Evolutionary conservation across 371 early-diverging fungal species (phyloP).

Genomic region (Lichtheimia hyalospora): DNA sequence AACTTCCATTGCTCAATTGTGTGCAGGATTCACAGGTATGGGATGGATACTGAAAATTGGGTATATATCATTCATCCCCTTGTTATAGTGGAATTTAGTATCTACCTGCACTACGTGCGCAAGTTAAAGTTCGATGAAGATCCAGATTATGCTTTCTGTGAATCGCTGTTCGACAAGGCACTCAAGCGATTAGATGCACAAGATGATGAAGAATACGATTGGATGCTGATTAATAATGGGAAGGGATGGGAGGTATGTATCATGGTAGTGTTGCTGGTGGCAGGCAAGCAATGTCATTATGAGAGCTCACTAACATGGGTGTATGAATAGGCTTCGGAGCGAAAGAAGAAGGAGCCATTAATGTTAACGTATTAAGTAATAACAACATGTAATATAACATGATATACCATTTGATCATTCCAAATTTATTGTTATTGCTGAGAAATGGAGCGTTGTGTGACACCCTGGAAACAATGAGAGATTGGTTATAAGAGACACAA

Average conservation of each 20-base stretch:
- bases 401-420: neutral
- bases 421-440: no score
- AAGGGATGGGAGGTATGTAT: slow-evolving; percentile 13
- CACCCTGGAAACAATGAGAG: neutral
- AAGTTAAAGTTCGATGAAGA: slow-evolving; percentile 87
- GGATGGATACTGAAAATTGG: neutral
- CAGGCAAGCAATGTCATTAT: no score
- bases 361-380: slow-evolving; percentile 8
- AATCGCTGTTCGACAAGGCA: slow-evolving; percentile 77
- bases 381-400: neutral
- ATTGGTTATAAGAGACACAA: no score
- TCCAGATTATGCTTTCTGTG: slow-evolving; percentile 87
- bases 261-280: no score
- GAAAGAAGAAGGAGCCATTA: slow-evolving; percentile 5
- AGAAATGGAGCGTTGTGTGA: neutral
- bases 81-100: slow-evolving; percentile 71
- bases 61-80: neutral
- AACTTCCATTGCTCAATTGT: slow-evolving; percentile 91
- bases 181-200: slow-evolving; percentile 54
- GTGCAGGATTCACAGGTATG: slow-evolving; percentile 88
- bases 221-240: slow-evolving; percentile 59
- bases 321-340: neutral
- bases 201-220: slow-evolving; percentile 87
- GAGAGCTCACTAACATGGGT: no score
- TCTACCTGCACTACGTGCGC: slow-evolving; percentile 64